phyloP scores from a whole-genome alignment of 1,139 yeast genomes.

The Hyphopichia wangnamkhiaoensis region DNA sequence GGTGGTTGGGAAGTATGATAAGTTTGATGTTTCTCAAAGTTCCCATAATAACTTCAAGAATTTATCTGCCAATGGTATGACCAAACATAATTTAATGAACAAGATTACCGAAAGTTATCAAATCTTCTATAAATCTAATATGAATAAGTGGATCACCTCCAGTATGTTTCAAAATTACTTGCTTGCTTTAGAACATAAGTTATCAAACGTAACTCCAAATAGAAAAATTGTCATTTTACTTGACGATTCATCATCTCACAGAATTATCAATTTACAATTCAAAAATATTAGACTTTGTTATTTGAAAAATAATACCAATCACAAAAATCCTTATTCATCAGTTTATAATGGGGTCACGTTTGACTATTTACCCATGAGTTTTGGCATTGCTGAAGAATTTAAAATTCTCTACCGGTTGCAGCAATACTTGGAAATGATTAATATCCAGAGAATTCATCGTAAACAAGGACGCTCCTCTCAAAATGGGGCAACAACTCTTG shows the following conservation, averaged over 20 bases:
- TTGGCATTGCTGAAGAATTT: slow-evolving; percentile 66
- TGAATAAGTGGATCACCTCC: slow-evolving; percentile 68
- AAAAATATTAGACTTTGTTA: slow-evolving; percentile 51
- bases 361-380: slow-evolving; percentile 61
- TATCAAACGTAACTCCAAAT: slow-evolving; percentile 33
- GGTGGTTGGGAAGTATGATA: slow-evolving; percentile 61
- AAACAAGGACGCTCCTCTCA: neutral
- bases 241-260: slow-evolving; percentile 65
- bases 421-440: slow-evolving; percentile 56
- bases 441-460: slow-evolving; percentile 33
- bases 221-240: slow-evolving; percentile 56
- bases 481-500: neutral
- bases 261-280: slow-evolving; percentile 58
- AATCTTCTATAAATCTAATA: slow-evolving; percentile 58
- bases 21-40: slow-evolving; percentile 46
- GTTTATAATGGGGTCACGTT: slow-evolving; percentile 38
- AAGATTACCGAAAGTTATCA: slow-evolving; percentile 55
- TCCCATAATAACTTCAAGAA: slow-evolving; percentile 32
- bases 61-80: slow-evolving; percentile 16
- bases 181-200: slow-evolving; percentile 58
- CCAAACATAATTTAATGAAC: slow-evolving; percentile 34
- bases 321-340: slow-evolving; percentile 40
- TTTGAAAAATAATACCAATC: slow-evolving; percentile 42
- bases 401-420: slow-evolving; percentile 59
- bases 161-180: slow-evolving; percentile 65